Evolutionary conservation across 2,329 filamentous ascomycete species (phyloP).

Genomic region (Fusarium citri): DNA sequence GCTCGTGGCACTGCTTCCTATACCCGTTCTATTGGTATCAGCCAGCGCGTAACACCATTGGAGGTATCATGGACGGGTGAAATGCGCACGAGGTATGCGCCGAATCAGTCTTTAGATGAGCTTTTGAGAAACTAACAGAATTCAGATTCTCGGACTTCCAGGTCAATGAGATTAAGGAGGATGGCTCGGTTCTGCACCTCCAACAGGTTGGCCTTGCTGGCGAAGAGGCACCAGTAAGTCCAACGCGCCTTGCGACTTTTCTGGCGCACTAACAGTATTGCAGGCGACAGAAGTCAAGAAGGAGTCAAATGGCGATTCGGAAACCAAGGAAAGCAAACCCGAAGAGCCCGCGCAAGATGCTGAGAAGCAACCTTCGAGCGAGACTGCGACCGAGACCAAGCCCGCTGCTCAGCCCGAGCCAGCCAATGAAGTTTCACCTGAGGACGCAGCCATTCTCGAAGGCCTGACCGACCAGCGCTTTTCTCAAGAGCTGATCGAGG

Average conservation of each 20-base stretch:
- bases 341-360: constrained; percentile 26
- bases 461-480: constrained; percentile 55
- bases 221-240: constrained; percentile 32
- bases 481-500: constrained; percentile 54
- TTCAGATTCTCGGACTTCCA: constrained; percentile 87
- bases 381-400: constrained; percentile 30
- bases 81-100: constrained; percentile 53
- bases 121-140: constrained; percentile 28
- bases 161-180: constrained; percentile 86
- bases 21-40: constrained; percentile 54
- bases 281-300: constrained; percentile 31
- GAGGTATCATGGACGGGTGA: constrained; percentile 55
- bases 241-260: not conserved
- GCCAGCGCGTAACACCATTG: constrained; percentile 54
- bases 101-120: not conserved
- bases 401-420: constrained; percentile 37
- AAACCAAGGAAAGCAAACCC: constrained; percentile 23
- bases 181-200: constrained; percentile 82
- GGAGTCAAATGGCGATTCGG: constrained; percentile 22
- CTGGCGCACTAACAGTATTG: constrained; percentile 19
- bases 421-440: constrained; percentile 47
- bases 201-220: constrained; percentile 55
- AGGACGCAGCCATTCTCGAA: constrained; percentile 53
- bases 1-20: constrained; percentile 50
- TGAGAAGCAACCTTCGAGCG: constrained; percentile 33